Base-by-base conservation (phyloP, 2,329 filamentous ascomycete genomes). In the Zymoseptoria pseudotritici region DNA sequence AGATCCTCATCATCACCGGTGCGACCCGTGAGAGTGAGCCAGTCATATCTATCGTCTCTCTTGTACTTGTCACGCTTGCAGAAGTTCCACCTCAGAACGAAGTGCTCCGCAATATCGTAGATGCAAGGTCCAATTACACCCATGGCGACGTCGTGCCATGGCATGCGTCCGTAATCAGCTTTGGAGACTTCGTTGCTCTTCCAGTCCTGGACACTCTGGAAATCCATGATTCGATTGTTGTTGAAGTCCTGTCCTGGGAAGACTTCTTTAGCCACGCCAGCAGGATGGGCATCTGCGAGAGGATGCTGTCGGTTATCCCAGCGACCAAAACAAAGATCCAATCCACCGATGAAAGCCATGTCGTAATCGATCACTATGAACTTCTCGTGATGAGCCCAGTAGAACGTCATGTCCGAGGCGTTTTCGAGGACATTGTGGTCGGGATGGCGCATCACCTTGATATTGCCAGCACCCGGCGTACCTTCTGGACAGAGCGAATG, bases 211-310 rank as follows among this genome's bases (percentile, higher is more conserved):
- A 97, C 94, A 31, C 87, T 88, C 68, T 97, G 83, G 73, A 97
- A 99, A 70, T 99, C 94, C 87, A 96, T 89, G 67, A 97, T 87
- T 46, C 93, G 86, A 73, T 96, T 97, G 75, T 97, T 97, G 75
- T 97, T 97, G 79, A 95, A 97, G 70, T 99, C 94, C 71, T 99
- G 94, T 0, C 94, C 94, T 0, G 94, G 92, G 81, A 91, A 99
- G 20, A 97, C 81, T 73, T 97, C 92, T 58, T 92, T 85, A 13
- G 83, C 80, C 19, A 96, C 83, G 20, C 89, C 90, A 51, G 87
- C 86, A 0, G 93, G 93, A 72, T 97, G 92, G 0, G 92, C 86
- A 73, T 97, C 94, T 0, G 93, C 83, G 13, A 97, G 81, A 1
- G 87, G 83, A 75, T 97, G 94, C 70, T 96, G 90, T 64, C 89